phyloP scores from a whole-genome alignment of 345 rosid species.

The Sonneratia caseolaris region DNA sequence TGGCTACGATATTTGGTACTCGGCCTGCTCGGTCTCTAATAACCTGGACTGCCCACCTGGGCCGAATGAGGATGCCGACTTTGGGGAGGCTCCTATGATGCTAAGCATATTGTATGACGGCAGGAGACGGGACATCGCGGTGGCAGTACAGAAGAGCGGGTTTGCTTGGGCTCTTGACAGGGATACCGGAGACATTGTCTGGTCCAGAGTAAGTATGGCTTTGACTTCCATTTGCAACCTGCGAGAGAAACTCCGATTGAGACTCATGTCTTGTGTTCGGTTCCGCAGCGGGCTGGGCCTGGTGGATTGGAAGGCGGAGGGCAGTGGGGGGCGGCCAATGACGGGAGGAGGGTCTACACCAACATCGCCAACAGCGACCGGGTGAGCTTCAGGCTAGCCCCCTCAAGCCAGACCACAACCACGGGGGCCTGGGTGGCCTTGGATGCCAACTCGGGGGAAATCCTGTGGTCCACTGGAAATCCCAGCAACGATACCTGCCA shows the following conservation, averaged over 20 bases:
- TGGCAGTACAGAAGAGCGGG: slow-evolving; percentile 42
- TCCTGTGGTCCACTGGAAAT: slow-evolving; percentile 28
- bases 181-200: slow-evolving; percentile 24
- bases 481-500: slow-evolving; percentile 33
- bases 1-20: slow-evolving; percentile 33
- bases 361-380: slow-evolving; percentile 28
- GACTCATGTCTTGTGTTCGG: too few relatives aligned
- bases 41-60: slow-evolving; percentile 44
- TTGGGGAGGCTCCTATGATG: slow-evolving; percentile 40
- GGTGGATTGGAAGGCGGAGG: slow-evolving; percentile 30
- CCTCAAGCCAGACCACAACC: slow-evolving; percentile 25
- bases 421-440: slow-evolving; percentile 40
- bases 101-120: slow-evolving; percentile 14
- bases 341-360: slow-evolving; percentile 24
- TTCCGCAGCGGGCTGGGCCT: slow-evolving; percentile 27
- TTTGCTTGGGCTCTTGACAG: slow-evolving; percentile 42
- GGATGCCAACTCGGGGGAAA: slow-evolving; percentile 29
- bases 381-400: slow-evolving; percentile 26
- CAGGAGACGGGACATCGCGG: slow-evolving; percentile 15
- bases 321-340: slow-evolving; percentile 32
- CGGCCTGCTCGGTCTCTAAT: slow-evolving; percentile 27
- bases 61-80: slow-evolving; percentile 45
- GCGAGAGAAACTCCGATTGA: too few relatives aligned
- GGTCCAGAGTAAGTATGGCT: slow-evolving; percentile 28
- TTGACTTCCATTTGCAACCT: too few relatives aligned